Evolutionary conservation across 2,329 filamentous ascomycete species (phyloP).

Genomic region (Nannizziopsis arthrosporioides): DNA sequence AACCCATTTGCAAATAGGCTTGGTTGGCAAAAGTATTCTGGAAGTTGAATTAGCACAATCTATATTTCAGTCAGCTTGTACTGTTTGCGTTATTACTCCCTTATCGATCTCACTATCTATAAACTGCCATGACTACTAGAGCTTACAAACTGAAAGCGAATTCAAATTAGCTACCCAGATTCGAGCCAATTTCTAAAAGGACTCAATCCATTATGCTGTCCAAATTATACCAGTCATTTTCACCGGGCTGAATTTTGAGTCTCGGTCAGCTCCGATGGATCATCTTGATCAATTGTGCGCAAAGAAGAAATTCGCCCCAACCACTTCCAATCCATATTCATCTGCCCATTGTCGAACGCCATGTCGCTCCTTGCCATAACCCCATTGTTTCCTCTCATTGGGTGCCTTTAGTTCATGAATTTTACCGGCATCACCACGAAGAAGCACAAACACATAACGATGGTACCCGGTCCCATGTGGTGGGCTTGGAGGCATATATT

Average conservation of each 20-base stretch:
- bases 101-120: not conserved
- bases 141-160: not conserved
- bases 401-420: conserved; percentile 32
- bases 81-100: too few relatives aligned
- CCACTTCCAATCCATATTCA: conserved; percentile 22
- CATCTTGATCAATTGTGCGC: conserved; percentile 15
- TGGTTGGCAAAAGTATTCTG: too few relatives aligned
- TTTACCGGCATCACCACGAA: conserved; percentile 33
- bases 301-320: conserved; percentile 24
- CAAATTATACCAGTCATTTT: too few relatives aligned
- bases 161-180: not conserved
- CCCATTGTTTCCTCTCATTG: conserved; percentile 44
- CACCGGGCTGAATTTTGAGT: not conserved
- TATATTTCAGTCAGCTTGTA: too few relatives aligned
- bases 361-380: conserved; percentile 37
- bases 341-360: conserved; percentile 27
- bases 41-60: too few relatives aligned
- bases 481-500: conserved; percentile 44
- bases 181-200: too few relatives aligned
- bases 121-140: not conserved
- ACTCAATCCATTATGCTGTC: too few relatives aligned
- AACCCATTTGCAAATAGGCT: too few relatives aligned
- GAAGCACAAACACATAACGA: conserved; percentile 45
- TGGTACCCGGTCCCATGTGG: conserved; percentile 47
- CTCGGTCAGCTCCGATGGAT: conserved; percentile 7